Percentiles rank a stretch among this genome's conserved stretches.
phyloP scores from a whole-genome alignment of 768 basidiomycete species.

The Rickenella mellea region DNA sequence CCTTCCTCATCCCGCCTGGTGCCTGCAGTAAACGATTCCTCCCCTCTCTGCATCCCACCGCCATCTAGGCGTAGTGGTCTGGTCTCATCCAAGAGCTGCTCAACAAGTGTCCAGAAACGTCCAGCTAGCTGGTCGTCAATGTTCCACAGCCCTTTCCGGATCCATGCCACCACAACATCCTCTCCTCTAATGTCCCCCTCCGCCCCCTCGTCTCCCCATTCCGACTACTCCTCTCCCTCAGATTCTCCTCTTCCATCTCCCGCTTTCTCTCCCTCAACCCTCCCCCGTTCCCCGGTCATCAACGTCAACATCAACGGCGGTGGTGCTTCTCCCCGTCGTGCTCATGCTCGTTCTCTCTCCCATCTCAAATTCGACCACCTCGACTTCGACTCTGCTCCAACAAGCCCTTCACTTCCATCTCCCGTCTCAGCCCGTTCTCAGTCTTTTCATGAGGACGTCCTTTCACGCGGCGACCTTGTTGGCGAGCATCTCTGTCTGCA shows the following conservation, averaged over 20 bases:
- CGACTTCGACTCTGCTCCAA: not conserved
- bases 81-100: too few species aligned
- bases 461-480: conserved; percentile 64
- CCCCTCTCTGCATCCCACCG: not conserved
- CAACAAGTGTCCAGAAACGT: too few species aligned
- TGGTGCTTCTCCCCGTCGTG: not conserved
- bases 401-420: not conserved
- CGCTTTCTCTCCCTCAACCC: not conserved
- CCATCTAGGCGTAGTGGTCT: not conserved
- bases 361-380: not conserved
- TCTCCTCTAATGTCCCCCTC: not conserved
- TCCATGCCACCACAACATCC: not conserved
- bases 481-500: conserved; percentile 59
- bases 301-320: not conserved
- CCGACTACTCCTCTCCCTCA: not conserved
- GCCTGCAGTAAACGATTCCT: not conserved
- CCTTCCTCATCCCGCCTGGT: not conserved
- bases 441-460: conserved; percentile 41
- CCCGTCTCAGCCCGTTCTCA: not conserved
- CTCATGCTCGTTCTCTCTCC: not conserved
- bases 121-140: not conserved
- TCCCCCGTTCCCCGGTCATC: not conserved
- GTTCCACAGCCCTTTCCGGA: not conserved
- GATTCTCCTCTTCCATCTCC: not conserved
- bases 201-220: not conserved